These are phyloP conservation scores for Aleurites moluccanus DNA, from an alignment of 441 rosid species.

Conservation along the genomic window DNA sequence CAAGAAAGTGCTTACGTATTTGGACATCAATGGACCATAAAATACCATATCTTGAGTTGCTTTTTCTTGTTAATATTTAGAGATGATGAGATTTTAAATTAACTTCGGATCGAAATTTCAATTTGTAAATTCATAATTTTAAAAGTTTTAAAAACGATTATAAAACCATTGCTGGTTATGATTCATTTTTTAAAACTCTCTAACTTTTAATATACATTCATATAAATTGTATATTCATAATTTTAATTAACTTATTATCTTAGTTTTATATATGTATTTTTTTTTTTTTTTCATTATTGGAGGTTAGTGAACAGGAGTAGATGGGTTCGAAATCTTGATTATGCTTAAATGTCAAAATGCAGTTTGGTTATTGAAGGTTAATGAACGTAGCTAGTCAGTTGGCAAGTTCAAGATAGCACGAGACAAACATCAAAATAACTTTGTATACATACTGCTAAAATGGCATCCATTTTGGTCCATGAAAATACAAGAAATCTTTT, in stretches of 20 bases:
- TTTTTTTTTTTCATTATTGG: no score
- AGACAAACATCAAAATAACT: slow-evolving; percentile 31
- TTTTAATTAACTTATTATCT: no score
- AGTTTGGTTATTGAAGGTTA: slow-evolving; percentile 10
- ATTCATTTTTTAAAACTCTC: no score
- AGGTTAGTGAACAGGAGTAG: no score
- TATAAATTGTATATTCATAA: no score
- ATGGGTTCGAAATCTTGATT: background rate
- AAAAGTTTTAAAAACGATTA: no score
- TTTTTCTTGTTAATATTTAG: background rate
- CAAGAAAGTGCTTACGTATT: slow-evolving; percentile 2
- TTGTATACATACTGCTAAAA: slow-evolving; percentile 13
- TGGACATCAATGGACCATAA: background rate
- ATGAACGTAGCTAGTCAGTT: background rate
- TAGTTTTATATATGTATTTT: no score
- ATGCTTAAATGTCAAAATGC: slow-evolving; percentile 5
- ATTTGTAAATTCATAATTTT: no score
- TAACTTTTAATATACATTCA: no score
- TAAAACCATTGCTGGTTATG: no score
- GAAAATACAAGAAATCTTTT: slow-evolving; percentile 32
- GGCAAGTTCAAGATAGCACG: slow-evolving; percentile 12
- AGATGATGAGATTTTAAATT: background rate
- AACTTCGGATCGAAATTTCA: background rate
- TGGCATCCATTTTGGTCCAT: slow-evolving; percentile 32
- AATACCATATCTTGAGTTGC: background rate